These are phyloP conservation scores for Dendrobium officinale DNA, from an alignment of 106 monocot species.

Conservation along the genomic window DNA sequence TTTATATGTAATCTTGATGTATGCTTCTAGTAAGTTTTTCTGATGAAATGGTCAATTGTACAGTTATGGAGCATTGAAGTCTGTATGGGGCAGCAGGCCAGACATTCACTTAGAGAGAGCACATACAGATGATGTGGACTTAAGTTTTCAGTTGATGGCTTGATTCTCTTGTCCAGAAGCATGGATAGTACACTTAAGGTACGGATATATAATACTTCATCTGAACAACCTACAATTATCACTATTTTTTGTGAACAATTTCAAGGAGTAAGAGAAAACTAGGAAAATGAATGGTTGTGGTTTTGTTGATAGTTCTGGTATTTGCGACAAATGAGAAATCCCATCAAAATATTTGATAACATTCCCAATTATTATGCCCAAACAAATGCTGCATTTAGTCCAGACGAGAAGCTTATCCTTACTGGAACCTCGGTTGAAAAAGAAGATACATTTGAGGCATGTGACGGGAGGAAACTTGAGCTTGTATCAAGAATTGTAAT, in stretches of 20 bases:
- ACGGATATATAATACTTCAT: conserved; percentile 1
- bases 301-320: conserved; percentile 65
- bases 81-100: conserved; percentile 99
- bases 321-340: conserved; percentile 67
- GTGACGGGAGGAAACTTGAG: conserved; percentile 82
- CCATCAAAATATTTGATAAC: conserved; percentile 76
- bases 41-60: neutral
- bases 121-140: conserved; percentile 90
- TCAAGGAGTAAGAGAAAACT: neutral
- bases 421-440: conserved; percentile 96
- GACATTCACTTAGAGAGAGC: conserved; percentile 75
- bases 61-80: conserved; percentile 90
- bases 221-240: neutral
- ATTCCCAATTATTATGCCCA: conserved; percentile 91
- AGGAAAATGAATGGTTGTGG: neutral
- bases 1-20: neutral
- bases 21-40: neutral
- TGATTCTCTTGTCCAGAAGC: conserved; percentile 89
- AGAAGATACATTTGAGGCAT: conserved; percentile 64
- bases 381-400: conserved; percentile 92
- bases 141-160: conserved; percentile 77
- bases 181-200: conserved; percentile 88
- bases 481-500: conserved; percentile 80
- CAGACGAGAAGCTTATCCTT: conserved; percentile 84
- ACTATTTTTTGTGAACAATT: neutral